phyloP scores from a whole-genome alignment of 192 early-diverging fungal species.

The Coemansia sp. region DNA sequence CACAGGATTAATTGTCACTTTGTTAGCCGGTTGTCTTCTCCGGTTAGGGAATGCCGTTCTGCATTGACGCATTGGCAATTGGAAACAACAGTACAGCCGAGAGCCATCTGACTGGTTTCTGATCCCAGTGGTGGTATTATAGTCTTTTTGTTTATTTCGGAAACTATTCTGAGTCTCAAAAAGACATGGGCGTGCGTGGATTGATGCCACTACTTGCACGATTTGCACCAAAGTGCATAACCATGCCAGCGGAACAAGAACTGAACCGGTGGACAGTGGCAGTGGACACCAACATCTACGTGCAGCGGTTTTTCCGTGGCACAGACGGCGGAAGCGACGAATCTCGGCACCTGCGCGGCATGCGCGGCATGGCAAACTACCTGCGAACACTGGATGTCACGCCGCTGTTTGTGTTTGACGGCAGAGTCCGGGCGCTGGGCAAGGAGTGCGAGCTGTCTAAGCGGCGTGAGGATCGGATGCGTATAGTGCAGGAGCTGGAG shows the following conservation, averaged over 20 bases:
- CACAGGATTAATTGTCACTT: too few species aligned
- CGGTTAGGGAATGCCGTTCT: neutral
- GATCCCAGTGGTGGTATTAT: neutral
- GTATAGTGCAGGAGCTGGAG: constrained; percentile 18
- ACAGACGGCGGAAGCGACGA: constrained; percentile 41
- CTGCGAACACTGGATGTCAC: constrained; percentile 54
- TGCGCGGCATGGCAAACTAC: constrained; percentile 56
- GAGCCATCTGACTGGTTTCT: neutral
- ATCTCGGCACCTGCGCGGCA: constrained; percentile 58
- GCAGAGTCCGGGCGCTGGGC: constrained; percentile 42
- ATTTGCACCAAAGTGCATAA: constrained; percentile 53
- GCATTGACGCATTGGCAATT: neutral
- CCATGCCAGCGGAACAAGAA: constrained; percentile 25
- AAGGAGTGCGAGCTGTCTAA: constrained; percentile 54
- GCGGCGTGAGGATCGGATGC: constrained; percentile 17
- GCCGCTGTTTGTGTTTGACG: constrained; percentile 74
- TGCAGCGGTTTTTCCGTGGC: constrained; percentile 56
- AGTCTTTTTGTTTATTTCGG: neutral
- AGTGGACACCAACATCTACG: constrained; percentile 57
- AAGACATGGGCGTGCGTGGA: constrained; percentile 57
- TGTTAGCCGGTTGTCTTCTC: neutral
- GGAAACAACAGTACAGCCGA: neutral
- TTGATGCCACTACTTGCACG: constrained; percentile 56
- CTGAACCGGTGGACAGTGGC: constrained; percentile 51
- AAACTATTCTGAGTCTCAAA: neutral